Evolutionary conservation across 176 grass and related monocot species (phyloP), one percentile per base, ranked within the genome.

Genomic region (Aegilops longissima): DNA sequence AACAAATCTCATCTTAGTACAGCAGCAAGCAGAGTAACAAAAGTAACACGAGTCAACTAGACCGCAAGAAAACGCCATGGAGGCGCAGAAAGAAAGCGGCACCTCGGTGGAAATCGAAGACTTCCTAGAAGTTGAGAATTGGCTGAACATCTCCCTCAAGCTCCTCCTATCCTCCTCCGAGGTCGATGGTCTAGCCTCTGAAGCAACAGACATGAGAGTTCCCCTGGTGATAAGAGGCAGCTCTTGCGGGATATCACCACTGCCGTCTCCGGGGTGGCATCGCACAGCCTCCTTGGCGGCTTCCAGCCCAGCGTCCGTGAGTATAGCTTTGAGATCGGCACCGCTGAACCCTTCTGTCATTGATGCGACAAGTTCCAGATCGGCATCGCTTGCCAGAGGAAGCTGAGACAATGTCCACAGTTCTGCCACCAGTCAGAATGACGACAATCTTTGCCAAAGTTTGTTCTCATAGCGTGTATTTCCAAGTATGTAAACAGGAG

Each of bases 311-410:
- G 89, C 87, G 77, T 98, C 93, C 0, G 85, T 92, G 29, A 98
- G 84, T 71, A 98, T 90, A 67, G 91, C 93, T 42, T 91, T 86
- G 2, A 95, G 95, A 75, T 95, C 95, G 10, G 95, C 93, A 80
- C 91, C 89, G 30, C 87, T 95, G 88, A 95, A 95, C 30, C 95
- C 93, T 82, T 95, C 93, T 9, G 91, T 98, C 63, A 93, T 74
- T 80, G 91, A 95, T 84, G 95, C 93, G 64, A 95, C 40, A 17
- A 88, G 91, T 90, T 93, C 95, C 38, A 98, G 76, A 87, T 73
- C 87, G 10, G 77, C 83, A 21, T 90, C 86, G 49, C 77, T 90
- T 83, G 89, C 89, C 73, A 98, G 65, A 27, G 91, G 84, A 92
- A 93, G 89, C 95, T 98, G 80, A 89, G 12, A 21, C 9, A 58